Evolutionary conservation across 176 grass and related monocot species (phyloP).

Genomic region (Neostapfia colusana): DNA sequence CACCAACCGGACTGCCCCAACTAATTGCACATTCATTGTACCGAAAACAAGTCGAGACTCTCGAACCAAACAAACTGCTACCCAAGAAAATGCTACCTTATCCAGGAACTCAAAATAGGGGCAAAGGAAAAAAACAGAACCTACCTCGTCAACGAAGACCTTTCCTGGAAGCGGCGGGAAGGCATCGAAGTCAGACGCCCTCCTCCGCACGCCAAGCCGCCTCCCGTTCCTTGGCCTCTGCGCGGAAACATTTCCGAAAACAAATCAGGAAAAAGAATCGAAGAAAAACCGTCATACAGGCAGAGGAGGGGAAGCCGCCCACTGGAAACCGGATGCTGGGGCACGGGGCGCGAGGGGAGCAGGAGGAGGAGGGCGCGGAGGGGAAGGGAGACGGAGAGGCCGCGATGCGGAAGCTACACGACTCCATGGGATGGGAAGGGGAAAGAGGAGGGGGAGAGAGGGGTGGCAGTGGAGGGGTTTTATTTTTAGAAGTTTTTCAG

Average conservation of each 20-base stretch:
- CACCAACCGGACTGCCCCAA: neutral
- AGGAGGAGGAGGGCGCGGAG: slow-evolving; percentile 40
- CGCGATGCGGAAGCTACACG: slow-evolving; percentile 58
- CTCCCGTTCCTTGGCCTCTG: slow-evolving; percentile 47
- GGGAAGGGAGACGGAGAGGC: slow-evolving; percentile 55
- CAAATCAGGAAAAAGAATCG: neutral
- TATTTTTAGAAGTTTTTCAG: slow-evolving; percentile 26
- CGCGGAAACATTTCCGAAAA: slow-evolving; percentile 2
- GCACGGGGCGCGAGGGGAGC: slow-evolving; percentile 22
- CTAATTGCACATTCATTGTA: slow-evolving; percentile 1
- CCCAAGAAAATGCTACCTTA: slow-evolving; percentile 25
- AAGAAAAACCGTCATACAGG: slow-evolving; percentile 8
- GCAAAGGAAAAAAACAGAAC: slow-evolving; percentile 16
- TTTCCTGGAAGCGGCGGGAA: slow-evolving; percentile 55
- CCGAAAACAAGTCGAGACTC: neutral
- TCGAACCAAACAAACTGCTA: neutral
- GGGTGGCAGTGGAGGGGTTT: slow-evolving; percentile 30
- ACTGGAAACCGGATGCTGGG: slow-evolving; percentile 35
- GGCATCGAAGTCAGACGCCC: slow-evolving; percentile 57
- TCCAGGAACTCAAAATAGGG: neutral
- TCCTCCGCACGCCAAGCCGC: slow-evolving; percentile 46
- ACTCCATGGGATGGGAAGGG: slow-evolving; percentile 49
- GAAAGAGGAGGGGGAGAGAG: slow-evolving; percentile 28
- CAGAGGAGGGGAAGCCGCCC: neutral
- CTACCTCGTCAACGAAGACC: slow-evolving; percentile 75